phyloP scores from a whole-genome alignment of 768 basidiomycete genomes.

The Tylopilus balloui region DNA sequence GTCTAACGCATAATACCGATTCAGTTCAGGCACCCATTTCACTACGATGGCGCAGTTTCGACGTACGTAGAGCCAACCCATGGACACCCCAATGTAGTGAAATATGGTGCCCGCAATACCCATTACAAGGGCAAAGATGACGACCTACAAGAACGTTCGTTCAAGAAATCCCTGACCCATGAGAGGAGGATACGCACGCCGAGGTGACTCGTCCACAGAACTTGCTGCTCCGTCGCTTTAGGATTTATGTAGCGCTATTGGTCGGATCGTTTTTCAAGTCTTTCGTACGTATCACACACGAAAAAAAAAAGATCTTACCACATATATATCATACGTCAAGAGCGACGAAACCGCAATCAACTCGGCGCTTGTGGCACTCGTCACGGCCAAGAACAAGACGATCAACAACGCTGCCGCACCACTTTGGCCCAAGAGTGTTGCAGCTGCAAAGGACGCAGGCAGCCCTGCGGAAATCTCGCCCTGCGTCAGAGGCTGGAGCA shows the following conservation, averaged over 20 bases:
- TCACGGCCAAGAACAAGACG: constrained; percentile 84
- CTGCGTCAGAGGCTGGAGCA: constrained; percentile 39
- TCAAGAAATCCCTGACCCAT: background rate
- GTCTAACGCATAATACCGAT: constrained; percentile 41
- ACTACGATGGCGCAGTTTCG: background rate
- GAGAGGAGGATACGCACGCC: constrained; percentile 41
- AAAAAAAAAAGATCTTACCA: constrained; percentile 36
- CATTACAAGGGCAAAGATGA: constrained; percentile 69
- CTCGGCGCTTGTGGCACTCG: constrained; percentile 82
- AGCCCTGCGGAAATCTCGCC: constrained; percentile 85
- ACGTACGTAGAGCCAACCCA: constrained; percentile 90
- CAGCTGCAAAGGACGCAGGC: constrained; percentile 78
- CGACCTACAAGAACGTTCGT: constrained; percentile 43
- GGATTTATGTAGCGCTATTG: constrained; percentile 74
- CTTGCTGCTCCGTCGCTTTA: constrained; percentile 67
- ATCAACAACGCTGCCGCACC: constrained; percentile 79
- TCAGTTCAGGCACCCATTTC: background rate
- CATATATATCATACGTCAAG: constrained; percentile 83
- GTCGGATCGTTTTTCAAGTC: background rate
- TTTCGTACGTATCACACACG: background rate
- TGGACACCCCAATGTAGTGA: constrained; percentile 84
- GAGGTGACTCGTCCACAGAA: constrained; percentile 62
- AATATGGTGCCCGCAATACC: constrained; percentile 82
- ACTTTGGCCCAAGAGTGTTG: constrained; percentile 71
- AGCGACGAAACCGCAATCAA: constrained; percentile 85